Evolutionary conservation across 768 basidiomycete genomes (phyloP), one percentile per base, ranked within the genome.

Genomic region (Omphalotus guepiniiformis): DNA sequence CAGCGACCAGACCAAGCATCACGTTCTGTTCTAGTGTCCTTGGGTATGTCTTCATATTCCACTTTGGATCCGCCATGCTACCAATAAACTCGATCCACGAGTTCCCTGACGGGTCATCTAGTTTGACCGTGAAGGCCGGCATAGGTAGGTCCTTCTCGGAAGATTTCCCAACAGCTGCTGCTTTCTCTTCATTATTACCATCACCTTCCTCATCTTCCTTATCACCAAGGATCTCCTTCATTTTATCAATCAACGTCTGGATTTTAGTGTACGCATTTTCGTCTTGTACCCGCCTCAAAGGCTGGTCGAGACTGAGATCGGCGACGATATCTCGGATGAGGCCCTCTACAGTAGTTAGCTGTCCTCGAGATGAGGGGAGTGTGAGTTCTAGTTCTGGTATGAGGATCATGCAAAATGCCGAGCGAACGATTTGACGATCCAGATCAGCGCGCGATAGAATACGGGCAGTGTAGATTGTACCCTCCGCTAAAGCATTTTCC

Each of bases 341-440:
- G 29, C 96, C 95, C 64, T 99, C 96, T 39, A 97, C 79, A 2
- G 93, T 99, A n/a, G 95, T 97, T 11, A 99, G 79, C 60, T 96
- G 93, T 8, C 95, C 95, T 13, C 90, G 81, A 8, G 82, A 80
- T 1, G 88, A 73, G 0, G 96, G 96, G 25, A 99, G 88, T 2
- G 92, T 95, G 51, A 99, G 76, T 55, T 93, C 83, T 55, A 87
- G 80, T 62, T 98, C 93, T 16, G 92, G 90, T 48, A 99, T 85
- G 37, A 71, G 60, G 56, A 98, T 76, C 48, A 88, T 84, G 66
- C 89, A 88, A 7, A 81, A 78, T 6, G 82, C 72, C 1, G 93
- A 93, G 54, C 94, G 90, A 57, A 99, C 88, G 56, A 99, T 74
- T 65, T 98, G 95, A 1, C 96, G 85, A 64, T 97, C 75, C 9